Evolutionary conservation across 106 monocot genomes (phyloP).

Genomic region (Ottelia alismoides): DNA sequence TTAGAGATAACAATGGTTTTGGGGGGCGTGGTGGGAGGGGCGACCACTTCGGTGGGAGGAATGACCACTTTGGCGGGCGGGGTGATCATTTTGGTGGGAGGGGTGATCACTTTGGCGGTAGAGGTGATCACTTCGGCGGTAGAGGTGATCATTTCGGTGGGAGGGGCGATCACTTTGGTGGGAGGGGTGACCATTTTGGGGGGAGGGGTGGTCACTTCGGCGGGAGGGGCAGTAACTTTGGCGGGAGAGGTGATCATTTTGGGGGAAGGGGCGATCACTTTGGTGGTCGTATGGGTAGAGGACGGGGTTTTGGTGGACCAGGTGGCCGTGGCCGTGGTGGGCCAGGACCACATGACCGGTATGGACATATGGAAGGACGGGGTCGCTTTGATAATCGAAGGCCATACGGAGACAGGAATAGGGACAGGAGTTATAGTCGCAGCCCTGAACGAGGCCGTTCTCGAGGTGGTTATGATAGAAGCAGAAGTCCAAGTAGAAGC

Average conservation of each 20-base stretch:
- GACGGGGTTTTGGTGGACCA: slow-evolving; percentile 22
- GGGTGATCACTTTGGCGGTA: slow-evolving; percentile 28
- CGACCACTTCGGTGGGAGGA: slow-evolving; percentile 13
- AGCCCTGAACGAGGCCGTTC: slow-evolving; percentile 36
- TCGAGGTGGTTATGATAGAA: slow-evolving; percentile 19
- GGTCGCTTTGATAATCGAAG: slow-evolving; percentile 27
- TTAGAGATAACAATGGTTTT: slow-evolving; percentile 22
- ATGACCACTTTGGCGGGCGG: slow-evolving; percentile 12
- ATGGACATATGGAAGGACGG: slow-evolving; percentile 34
- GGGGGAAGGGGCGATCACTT: slow-evolving; percentile 28
- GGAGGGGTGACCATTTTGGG: slow-evolving; percentile 26
- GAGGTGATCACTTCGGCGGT: slow-evolving; percentile 19
- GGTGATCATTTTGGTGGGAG: slow-evolving; percentile 29
- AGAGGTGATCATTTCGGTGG: slow-evolving; percentile 29
- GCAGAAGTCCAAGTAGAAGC: slow-evolving; percentile 14
- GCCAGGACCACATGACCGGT: slow-evolving; percentile 39
- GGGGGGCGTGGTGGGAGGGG: slow-evolving; percentile 15
- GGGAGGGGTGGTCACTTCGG: slow-evolving; percentile 10
- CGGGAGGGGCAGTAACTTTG: slow-evolving; percentile 15
- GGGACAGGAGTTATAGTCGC: slow-evolving; percentile 43
- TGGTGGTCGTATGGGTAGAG: slow-evolving; percentile 17
- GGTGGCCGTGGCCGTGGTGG: slow-evolving; percentile 29
- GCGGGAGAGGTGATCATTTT: slow-evolving; percentile 17
- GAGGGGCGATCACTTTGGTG: slow-evolving; percentile 22
- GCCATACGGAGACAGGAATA: slow-evolving; percentile 13